These are phyloP conservation scores for Camelina laxa DNA, from an alignment of 345 rosid species.

Conservation along the genomic window DNA sequence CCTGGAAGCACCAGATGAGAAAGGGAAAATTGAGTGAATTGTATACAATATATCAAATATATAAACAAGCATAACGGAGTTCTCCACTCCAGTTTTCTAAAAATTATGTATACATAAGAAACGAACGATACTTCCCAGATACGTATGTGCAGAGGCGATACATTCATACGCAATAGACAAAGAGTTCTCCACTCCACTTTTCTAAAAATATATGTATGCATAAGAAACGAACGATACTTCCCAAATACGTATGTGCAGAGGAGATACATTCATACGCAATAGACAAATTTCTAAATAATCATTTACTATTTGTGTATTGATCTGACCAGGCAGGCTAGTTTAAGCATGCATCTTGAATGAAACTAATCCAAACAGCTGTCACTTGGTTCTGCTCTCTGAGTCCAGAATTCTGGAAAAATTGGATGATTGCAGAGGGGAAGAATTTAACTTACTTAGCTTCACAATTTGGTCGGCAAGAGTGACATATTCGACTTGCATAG, in stretches of 20 bases:
- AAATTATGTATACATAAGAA: slow-evolving; percentile 13
- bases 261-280: slow-evolving; percentile 5
- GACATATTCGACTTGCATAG: slow-evolving; percentile 99
- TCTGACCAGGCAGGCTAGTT: slow-evolving; percentile 23
- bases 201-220: slow-evolving; percentile 9
- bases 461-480: slow-evolving; percentile 99
- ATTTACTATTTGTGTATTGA: slow-evolving; percentile 6
- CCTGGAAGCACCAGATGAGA: slow-evolving; percentile 51
- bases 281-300: slow-evolving; percentile 14
- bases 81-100: slow-evolving; percentile 19
- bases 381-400: slow-evolving; percentile 30
- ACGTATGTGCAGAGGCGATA: slow-evolving; percentile 20
- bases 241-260: slow-evolving; percentile 16
- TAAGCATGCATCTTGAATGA: slow-evolving; percentile 26
- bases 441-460: slow-evolving; percentile 87
- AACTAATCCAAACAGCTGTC: background rate
- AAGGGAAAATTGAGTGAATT: slow-evolving; percentile 12
- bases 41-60: slow-evolving; percentile 10
- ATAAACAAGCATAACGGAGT: slow-evolving; percentile 5
- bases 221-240: slow-evolving; percentile 10
- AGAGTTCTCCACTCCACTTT: slow-evolving; percentile 21
- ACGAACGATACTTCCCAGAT: slow-evolving; percentile 8
- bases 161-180: background rate
- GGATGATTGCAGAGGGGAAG: slow-evolving; percentile 12
- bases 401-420: slow-evolving; percentile 24